These are phyloP conservation scores for Yamadazyma pseudoaaseri DNA, from an alignment of 1,139 yeast genomes.

Conservation along the genomic window DNA sequence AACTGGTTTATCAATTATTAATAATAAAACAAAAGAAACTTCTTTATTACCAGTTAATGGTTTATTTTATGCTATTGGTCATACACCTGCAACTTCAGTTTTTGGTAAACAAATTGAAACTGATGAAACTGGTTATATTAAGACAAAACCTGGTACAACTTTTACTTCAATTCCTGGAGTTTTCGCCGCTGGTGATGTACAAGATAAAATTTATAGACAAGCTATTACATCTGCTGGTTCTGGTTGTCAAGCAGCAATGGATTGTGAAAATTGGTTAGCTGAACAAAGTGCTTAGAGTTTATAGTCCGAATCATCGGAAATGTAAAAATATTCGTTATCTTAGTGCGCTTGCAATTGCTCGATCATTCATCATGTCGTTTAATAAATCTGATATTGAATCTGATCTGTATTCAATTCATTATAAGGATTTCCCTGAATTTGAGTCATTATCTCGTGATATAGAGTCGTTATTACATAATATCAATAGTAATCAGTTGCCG, in stretches of 20 bases:
- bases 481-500: slow-evolving; percentile 29
- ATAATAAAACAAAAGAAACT: slow-evolving; percentile 69
- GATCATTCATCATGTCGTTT: slow-evolving; percentile 30
- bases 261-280: slow-evolving; percentile 80
- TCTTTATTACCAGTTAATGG: slow-evolving; percentile 80
- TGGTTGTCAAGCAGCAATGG: slow-evolving; percentile 99
- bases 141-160: slow-evolving; percentile 86
- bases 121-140: slow-evolving; percentile 84
- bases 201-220: slow-evolving; percentile 95
- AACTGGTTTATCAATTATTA: slow-evolving; percentile 57
- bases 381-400: slow-evolving; percentile 32
- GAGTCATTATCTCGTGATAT: slow-evolving; percentile 31
- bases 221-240: slow-evolving; percentile 99
- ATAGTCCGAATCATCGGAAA: no score
- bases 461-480: slow-evolving; percentile 31
- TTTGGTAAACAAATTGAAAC: slow-evolving; percentile 77
- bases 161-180: slow-evolving; percentile 87
- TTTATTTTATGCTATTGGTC: slow-evolving; percentile 96
- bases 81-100: slow-evolving; percentile 85
- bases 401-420: slow-evolving; percentile 18
- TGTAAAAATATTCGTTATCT: no score
- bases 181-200: slow-evolving; percentile 99
- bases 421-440: slow-evolving; percentile 45
- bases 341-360: no score
- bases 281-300: slow-evolving; percentile 51